Base-by-base conservation (phyloP, 805 yeast species). In the Kodamaea leandrae region DNA sequence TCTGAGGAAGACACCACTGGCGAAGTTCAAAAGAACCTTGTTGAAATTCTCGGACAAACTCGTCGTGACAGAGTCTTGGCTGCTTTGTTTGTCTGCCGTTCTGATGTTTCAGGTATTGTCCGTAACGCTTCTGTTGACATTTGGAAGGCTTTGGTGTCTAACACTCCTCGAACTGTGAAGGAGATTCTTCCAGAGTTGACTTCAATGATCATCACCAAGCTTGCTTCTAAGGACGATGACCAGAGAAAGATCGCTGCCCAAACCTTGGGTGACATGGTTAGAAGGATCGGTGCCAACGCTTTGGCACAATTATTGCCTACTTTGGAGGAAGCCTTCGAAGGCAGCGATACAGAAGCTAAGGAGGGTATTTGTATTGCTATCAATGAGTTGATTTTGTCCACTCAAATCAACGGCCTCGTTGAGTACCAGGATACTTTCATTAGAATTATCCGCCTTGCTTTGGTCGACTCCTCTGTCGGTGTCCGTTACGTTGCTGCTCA, bases 311-410 rank as follows among this genome's bases (percentile, higher is more conserved):
- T 93, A 47, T 69, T 93, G 45, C 99, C 99, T 32, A 84, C 95
- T 4, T 69, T 91, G 52, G 84, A 86, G 50, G 77, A 75, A 28
- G 76, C 87, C 1, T 66, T 85, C 47, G 55, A 69, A 12, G 67
- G 72, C n/a, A 57, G 76, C 21, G 64, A 75, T 41, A 93, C 85
- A 53, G 68, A 86, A n/a, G 83, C 95, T 26, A 86, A 86, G 58
- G 95, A 90, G 68, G 99, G 99, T 71, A 87, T 93, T 38, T 93
- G 99, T 71, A 80, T 91, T 60, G 99, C 99, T 6, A 71, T 89
- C 36, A 77, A 81, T 32, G 98, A 90, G 60, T 78, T 93, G 47
- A 80, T 90, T 47, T 82, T 79, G 49, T 85, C 96, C 0, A 77
- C 95, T 3, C 69, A 78, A 7, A 60, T 67, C 3, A 85, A 79